Evolutionary conservation across 345 rosid species (phyloP).

Genomic region (Citrus mangshanensis): DNA sequence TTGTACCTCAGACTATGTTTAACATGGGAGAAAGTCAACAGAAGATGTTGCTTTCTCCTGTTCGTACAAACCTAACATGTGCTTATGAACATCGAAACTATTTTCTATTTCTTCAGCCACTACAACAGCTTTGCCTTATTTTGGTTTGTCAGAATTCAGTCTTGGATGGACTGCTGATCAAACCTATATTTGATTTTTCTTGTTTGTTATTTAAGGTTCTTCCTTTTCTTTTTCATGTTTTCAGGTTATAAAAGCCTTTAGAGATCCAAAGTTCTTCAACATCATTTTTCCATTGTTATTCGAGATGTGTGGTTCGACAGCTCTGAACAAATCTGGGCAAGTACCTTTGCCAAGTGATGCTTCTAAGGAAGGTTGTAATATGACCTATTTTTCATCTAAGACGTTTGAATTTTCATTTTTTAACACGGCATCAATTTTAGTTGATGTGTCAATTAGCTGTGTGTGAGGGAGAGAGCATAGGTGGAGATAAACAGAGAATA

Average conservation of each 20-base stretch:
- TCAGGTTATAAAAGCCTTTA: constrained; percentile 84
- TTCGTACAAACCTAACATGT: neutral
- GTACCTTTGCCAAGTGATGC: constrained; percentile 42
- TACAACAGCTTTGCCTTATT: neutral
- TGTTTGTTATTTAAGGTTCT: neutral
- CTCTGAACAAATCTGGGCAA: constrained; percentile 34
- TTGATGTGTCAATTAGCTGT: neutral
- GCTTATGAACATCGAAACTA: neutral
- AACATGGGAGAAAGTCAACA: neutral
- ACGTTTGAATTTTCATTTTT: neutral
- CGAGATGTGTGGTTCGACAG: constrained; percentile 63
- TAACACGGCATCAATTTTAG: neutral
- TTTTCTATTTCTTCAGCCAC: neutral
- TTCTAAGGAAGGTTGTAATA: constrained; percentile 57
- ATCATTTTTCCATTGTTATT: constrained; percentile 62
- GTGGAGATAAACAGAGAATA: neutral
- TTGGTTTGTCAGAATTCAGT: neutral
- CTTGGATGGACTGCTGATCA: neutral
- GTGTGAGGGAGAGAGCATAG: neutral
- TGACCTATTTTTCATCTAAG: constrained; percentile 9
- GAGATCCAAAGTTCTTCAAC: constrained; percentile 66
- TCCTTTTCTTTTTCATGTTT: neutral
- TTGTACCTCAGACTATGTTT: neutral
- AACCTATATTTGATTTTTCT: neutral
- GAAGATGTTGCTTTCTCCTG: neutral